Base-by-base conservation (phyloP, 768 basidiomycete species). In the Lenzites betulinus region DNA sequence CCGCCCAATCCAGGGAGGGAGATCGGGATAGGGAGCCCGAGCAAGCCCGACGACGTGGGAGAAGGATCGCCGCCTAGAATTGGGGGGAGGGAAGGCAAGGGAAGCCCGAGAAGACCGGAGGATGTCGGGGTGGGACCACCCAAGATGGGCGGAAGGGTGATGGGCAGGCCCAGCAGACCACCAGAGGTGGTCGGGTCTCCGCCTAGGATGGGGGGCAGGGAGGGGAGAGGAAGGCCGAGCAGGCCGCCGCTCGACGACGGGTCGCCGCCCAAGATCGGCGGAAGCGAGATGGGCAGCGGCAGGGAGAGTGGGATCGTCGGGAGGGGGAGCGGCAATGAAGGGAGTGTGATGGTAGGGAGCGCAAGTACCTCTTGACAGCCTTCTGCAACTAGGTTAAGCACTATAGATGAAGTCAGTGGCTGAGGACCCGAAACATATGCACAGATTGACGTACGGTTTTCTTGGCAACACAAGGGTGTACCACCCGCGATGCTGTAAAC, bases 391-490 rank as follows among this genome's bases (percentile, higher is more conserved):
- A 63, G 1, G 57, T 63, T 33, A 33, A 33, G 11, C 30, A 33
- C 30, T 33, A 33, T n/a, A n/a, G n/a, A n/a, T n/a, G 23, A 1
- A 28, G 26, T 15, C 15, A 35, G 18, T 3, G 38, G 5, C 3
- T 23, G 33, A 6, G 11, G 9, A 28, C 15, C 16, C 30, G 12
- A 49, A 8, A 30, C n/a, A 49, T 11, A n/a, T 13, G 2, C 35
- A 23, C 35, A 23, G 18, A 47, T 39, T 28, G 9, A 51, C 51
- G 25, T 26, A 56, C 56, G 41, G 11, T 49, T 39, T 3, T 43
- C 26, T 26, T 63, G 51, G 49, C 62, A 63, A 52, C 62, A 63
- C n/a, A 63, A 36, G 16, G 57, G 44, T 1, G 56, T 63, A 0
- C 62, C 62, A 13, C 62, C 62, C 1, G 16, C 7, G 25, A 59